Conservation (phyloP, 1,139 yeast species). For the Taiozyma onychis region DNA sequence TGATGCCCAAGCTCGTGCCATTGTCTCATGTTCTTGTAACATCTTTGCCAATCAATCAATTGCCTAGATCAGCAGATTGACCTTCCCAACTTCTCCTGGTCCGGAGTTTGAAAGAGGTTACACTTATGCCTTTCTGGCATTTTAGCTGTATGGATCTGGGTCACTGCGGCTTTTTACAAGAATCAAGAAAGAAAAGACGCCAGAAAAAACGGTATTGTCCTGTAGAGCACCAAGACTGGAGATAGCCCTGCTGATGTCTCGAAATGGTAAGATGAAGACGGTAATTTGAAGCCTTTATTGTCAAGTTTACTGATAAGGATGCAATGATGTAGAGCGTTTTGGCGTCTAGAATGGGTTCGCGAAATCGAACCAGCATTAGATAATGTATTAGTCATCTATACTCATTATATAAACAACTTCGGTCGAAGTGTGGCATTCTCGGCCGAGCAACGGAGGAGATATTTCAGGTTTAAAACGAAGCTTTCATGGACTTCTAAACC, state of each 20-base stretch:
- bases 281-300: neutral
- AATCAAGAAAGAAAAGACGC: constrained; percentile 49
- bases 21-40: constrained; percentile 24
- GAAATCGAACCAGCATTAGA: too few relatives aligned
- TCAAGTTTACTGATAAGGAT: neutral
- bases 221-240: constrained; percentile 30
- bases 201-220: constrained; percentile 43
- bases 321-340: too few relatives aligned
- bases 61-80: constrained; percentile 34
- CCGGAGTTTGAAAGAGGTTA: constrained; percentile 36
- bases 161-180: constrained; percentile 52
- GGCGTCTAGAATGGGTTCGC: too few relatives aligned
- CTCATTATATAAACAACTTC: too few relatives aligned
- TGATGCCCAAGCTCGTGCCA: constrained; percentile 32
- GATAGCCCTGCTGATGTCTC: constrained; percentile 2
- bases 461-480: too few relatives aligned
- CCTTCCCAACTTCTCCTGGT: constrained; percentile 51
- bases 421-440: too few relatives aligned
- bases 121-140: constrained; percentile 25
- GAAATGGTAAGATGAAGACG: constrained; percentile 2
- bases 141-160: constrained; percentile 38
- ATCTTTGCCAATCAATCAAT: constrained; percentile 30
- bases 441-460: too few relatives aligned
- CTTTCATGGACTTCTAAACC: too few relatives aligned
- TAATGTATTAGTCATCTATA: too few relatives aligned